phyloP scores from a whole-genome alignment of 768 basidiomycete species.

The Chalciporus pseudorubinellus region DNA sequence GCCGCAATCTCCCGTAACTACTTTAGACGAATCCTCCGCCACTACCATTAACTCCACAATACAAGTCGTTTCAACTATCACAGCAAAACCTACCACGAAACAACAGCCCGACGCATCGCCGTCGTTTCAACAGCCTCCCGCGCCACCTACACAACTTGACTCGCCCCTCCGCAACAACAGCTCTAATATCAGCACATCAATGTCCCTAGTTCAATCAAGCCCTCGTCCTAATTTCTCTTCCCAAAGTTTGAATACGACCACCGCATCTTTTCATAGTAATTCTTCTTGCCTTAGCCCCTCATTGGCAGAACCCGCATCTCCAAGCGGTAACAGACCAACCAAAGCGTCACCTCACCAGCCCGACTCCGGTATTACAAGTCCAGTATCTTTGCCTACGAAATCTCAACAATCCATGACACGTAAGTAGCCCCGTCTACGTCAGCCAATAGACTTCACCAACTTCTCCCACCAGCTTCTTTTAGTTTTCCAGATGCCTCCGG shows the following conservation, averaged over 20 bases:
- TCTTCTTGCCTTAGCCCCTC: conserved; percentile 22
- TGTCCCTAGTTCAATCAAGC: conserved; percentile 18
- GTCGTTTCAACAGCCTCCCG: conserved; percentile 17
- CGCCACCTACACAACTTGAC: conserved; percentile 18
- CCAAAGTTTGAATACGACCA: conserved; percentile 9
- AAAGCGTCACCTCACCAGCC: conserved; percentile 10
- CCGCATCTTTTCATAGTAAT: conserved; percentile 12
- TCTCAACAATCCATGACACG: conserved; percentile 25
- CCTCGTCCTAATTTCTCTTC: conserved; percentile 20
- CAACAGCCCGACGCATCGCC: conserved; percentile 8
- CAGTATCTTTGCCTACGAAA: conserved; percentile 3
- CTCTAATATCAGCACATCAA: conserved; percentile 14
- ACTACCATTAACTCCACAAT: conserved; percentile 6
- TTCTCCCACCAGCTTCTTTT: conserved; percentile 23
- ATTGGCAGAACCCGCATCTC: conserved; percentile 9
- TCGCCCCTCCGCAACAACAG: conserved; percentile 8
- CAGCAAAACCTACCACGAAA: conserved; percentile 6
- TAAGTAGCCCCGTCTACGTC: conserved; percentile 6
- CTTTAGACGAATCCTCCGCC: conserved; percentile 11
- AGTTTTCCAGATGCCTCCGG: conserved; percentile 18
- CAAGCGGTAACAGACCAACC: conserved; percentile 5
- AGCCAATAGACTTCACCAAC: conserved; percentile 1
- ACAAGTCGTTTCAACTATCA: not conserved
- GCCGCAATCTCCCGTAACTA: conserved; percentile 24
- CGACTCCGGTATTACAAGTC: conserved; percentile 14